phyloP scores from a whole-genome alignment of 2,329 filamentous ascomycete species.

The Furcasterigmium furcatum region DNA sequence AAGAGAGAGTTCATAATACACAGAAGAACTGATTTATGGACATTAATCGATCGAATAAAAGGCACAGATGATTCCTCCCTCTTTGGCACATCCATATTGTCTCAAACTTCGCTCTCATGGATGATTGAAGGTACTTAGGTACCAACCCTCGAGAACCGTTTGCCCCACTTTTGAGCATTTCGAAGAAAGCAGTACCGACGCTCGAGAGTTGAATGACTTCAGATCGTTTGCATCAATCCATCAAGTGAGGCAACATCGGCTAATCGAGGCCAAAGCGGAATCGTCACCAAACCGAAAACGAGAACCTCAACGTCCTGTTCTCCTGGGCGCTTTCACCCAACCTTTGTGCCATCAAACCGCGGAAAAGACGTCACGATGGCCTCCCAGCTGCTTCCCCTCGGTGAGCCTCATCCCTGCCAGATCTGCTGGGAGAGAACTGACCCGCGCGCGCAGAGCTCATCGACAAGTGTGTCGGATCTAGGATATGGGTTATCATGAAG shows the following conservation, averaged over 20 bases:
- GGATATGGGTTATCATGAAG: slow-evolving; percentile 99
- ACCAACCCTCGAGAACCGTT: too few relatives aligned
- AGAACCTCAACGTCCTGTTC: too few relatives aligned
- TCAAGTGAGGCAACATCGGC: background rate
- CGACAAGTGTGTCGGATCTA: slow-evolving; percentile 96
- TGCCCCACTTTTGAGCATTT: too few relatives aligned
- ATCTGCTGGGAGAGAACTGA: slow-evolving; percentile 12
- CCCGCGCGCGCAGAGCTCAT: slow-evolving; percentile 70
- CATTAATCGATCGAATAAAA: too few relatives aligned
- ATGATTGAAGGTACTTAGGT: too few relatives aligned
- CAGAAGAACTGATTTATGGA: too few relatives aligned
- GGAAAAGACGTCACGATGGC: slow-evolving; percentile 47
- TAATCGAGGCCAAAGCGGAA: background rate
- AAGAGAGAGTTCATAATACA: too few relatives aligned
- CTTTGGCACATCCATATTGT: too few relatives aligned
- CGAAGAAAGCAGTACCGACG: too few relatives aligned
- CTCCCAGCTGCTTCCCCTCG: slow-evolving; percentile 70
- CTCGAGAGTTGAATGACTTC: background rate
- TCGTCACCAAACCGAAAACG: too few relatives aligned
- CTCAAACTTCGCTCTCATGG: too few relatives aligned
- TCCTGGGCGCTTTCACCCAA: background rate
- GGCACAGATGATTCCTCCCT: too few relatives aligned
- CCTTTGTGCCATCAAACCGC: background rate
- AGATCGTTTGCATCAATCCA: background rate
- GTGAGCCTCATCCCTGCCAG: slow-evolving; percentile 33